Evolutionary conservation across 345 rosid genomes (phyloP).

Genomic region (Eucalyptus albens): DNA sequence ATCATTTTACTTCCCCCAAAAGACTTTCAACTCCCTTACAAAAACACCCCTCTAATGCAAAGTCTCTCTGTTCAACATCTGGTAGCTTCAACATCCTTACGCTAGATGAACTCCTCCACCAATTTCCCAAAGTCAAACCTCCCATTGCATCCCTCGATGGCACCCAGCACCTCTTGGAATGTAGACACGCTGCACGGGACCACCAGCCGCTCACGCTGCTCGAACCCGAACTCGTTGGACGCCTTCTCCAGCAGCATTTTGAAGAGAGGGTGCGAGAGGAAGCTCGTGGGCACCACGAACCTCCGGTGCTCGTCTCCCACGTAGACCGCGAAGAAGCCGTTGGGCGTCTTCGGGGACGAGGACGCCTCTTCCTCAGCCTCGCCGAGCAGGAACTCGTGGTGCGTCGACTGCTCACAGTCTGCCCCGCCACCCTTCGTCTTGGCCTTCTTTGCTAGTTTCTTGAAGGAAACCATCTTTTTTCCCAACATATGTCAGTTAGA

Average conservation of each 20-base stretch:
- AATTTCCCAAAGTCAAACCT: slow-evolving; percentile 60
- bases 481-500: slow-evolving; percentile 23
- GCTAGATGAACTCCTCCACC: slow-evolving; percentile 64
- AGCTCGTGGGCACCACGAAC: slow-evolving; percentile 65
- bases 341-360: slow-evolving; percentile 24
- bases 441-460: slow-evolving; percentile 72
- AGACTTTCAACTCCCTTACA: neutral
- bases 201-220: slow-evolving; percentile 40
- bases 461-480: slow-evolving; percentile 58
- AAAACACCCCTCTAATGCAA: neutral
- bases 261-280: slow-evolving; percentile 63
- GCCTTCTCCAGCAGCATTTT: slow-evolving; percentile 83
- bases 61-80: neutral
- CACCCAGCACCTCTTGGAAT: slow-evolving; percentile 59
- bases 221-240: slow-evolving; percentile 43
- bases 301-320: slow-evolving; percentile 69
- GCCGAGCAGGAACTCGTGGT: slow-evolving; percentile 29
- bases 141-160: slow-evolving; percentile 54
- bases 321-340: slow-evolving; percentile 66
- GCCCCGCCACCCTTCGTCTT: slow-evolving; percentile 24
- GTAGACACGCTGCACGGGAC: slow-evolving; percentile 70
- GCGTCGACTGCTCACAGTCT: slow-evolving; percentile 2
- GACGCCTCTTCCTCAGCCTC: slow-evolving; percentile 4
- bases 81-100: neutral
- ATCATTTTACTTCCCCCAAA: neutral